A percentile compares a stretch with the other conserved stretches of the same genome.
These are phyloP conservation scores for Solanum neorickii DNA, from an alignment of 257 asterid species.

Conservation along the genomic window DNA sequence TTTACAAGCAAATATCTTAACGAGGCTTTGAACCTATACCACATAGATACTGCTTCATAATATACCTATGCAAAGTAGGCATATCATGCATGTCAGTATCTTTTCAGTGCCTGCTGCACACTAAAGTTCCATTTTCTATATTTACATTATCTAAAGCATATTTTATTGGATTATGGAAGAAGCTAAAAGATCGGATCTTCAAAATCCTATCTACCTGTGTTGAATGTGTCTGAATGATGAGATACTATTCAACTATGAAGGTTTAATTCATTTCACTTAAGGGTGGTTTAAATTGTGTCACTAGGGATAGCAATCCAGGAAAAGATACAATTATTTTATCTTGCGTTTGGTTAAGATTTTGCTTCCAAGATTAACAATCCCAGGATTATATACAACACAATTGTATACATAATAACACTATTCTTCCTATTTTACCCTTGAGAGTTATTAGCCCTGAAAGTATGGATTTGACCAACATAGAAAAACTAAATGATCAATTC, in stretches of 20 bases:
- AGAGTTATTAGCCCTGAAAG: background rate
- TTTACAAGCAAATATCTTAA: background rate
- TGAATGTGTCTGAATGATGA: background rate
- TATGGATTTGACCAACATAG: background rate
- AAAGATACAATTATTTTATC: background rate
- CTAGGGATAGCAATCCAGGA: background rate
- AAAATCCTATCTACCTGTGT: background rate
- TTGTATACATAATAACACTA: background rate
- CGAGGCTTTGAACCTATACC: background rate
- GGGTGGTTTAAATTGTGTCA: background rate
- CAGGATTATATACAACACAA: background rate
- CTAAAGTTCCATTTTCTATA: background rate
- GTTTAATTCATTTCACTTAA: background rate
- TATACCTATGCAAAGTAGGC: background rate
- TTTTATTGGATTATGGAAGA: background rate
- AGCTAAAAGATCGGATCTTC: background rate
- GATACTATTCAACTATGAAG: background rate
- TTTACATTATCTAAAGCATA: background rate
- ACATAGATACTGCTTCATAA: background rate
- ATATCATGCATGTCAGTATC: background rate
- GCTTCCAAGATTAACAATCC: background rate
- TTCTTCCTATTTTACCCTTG: background rate
- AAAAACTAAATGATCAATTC: background rate
- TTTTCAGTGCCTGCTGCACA: background rate
- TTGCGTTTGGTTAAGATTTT: background rate